A percentile compares a stretch with the other conserved stretches of the same genome.
Conservation (phyloP, 129 eudicot species). For the Silybum marianum region DNA sequence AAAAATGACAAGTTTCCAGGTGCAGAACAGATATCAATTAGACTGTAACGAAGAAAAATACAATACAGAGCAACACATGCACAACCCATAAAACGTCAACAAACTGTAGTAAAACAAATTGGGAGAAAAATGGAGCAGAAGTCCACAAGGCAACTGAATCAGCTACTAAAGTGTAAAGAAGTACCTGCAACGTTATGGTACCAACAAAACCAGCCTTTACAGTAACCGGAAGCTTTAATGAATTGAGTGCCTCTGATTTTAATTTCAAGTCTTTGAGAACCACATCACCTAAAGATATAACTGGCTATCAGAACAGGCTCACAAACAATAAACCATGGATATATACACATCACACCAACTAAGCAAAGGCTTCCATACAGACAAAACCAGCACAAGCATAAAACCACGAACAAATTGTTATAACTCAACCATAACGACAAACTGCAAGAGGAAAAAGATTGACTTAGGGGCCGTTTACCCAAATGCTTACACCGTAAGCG, state of each 20-base stretch:
- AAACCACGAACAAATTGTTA: slow-evolving; percentile 13
- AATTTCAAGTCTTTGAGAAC: slow-evolving; percentile 92
- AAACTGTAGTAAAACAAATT: not conserved
- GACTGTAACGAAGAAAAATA: not conserved
- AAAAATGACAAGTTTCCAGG: not conserved
- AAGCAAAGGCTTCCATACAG: not conserved
- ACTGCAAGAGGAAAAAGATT: not conserved
- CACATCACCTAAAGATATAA: slow-evolving; percentile 73
- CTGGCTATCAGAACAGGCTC: slow-evolving; percentile 17
- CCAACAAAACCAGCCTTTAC: slow-evolving; percentile 97
- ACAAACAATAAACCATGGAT: slow-evolving; percentile 1
- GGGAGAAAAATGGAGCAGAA: not conserved
- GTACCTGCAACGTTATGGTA: slow-evolving; percentile 91
- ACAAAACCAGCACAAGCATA: slow-evolving; percentile 4
- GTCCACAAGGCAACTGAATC: not conserved
- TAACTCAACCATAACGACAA: slow-evolving; percentile 8
- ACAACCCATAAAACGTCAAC: not conserved
- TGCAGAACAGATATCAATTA: not conserved
- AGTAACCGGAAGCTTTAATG: slow-evolving; percentile 86
- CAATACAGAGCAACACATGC: slow-evolving; percentile 11
- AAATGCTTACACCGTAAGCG: too few species aligned
- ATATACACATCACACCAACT: not conserved
- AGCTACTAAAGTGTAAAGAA: slow-evolving; percentile 7
- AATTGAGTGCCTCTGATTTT: slow-evolving; percentile 93
- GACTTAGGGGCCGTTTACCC: not conserved